Percentiles rank a stretch among this genome's conserved stretches.
phyloP scores from a whole-genome alignment of 176 grass and related monocot species.

The Elymus sibiricus region DNA sequence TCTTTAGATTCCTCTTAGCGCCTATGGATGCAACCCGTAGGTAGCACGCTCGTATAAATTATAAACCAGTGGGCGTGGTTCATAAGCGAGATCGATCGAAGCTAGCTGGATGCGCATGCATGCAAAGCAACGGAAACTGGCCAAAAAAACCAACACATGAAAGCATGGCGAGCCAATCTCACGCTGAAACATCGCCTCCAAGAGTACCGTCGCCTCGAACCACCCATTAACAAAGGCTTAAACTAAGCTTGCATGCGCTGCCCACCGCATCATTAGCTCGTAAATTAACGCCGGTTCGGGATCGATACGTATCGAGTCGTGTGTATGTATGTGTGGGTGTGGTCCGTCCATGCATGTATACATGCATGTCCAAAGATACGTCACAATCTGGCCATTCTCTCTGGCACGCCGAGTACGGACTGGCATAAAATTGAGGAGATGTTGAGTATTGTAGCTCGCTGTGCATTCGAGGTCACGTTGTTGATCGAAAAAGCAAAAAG shows the following conservation, averaged over 20 bases:
- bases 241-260: background rate
- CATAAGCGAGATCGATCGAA: background rate
- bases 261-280: background rate
- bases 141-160: no score
- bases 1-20: background rate
- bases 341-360: background rate
- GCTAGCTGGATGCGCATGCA: background rate
- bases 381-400: background rate
- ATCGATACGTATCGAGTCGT: background rate
- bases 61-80: background rate
- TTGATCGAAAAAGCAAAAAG: background rate
- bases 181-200: constrained; percentile 6
- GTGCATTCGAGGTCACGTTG: background rate
- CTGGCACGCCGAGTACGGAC: background rate
- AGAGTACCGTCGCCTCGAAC: background rate
- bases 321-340: background rate
- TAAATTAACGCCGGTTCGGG: background rate
- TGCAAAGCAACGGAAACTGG: background rate
- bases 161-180: background rate
- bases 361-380: no score
- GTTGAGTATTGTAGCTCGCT: background rate
- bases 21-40: background rate
- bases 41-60: background rate
- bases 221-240: background rate
- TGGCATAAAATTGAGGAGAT: background rate